phyloP scores from a whole-genome alignment of 306 rosid genomes.

The Myrica gale region DNA sequence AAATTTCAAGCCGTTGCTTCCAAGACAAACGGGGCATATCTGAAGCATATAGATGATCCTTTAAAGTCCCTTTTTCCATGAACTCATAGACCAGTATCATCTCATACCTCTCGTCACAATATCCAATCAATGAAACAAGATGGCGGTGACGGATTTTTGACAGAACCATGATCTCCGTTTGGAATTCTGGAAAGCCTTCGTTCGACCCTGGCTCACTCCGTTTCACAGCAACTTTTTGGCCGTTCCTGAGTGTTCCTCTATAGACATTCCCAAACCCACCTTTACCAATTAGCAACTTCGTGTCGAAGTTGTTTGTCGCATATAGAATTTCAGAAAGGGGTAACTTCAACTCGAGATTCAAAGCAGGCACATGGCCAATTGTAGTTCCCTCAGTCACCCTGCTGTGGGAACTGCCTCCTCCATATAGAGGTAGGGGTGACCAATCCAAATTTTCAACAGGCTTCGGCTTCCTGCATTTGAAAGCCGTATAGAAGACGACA shows the following conservation, averaged over 20 bases:
- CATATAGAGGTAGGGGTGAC: constrained; percentile 33
- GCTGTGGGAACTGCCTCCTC: constrained; percentile 46
- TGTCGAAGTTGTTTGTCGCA: constrained; percentile 42
- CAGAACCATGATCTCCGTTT: constrained; percentile 48
- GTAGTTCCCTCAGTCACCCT: constrained; percentile 23
- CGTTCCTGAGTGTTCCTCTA: constrained; percentile 32
- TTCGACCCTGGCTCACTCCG: constrained; percentile 49
- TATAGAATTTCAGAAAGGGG: constrained; percentile 36
- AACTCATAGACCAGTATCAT: constrained; percentile 58
- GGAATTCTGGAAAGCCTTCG: constrained; percentile 52
- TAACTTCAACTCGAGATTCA: constrained; percentile 43
- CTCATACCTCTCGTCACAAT: constrained; percentile 51
- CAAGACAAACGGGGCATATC: constrained; percentile 39
- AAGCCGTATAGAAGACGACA: constrained; percentile 11
- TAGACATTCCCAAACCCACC: constrained; percentile 63
- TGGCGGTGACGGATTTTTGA: constrained; percentile 48
- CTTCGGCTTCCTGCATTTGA: constrained; percentile 30
- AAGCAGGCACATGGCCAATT: constrained; percentile 21
- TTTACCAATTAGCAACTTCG: constrained; percentile 34
- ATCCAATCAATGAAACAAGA: constrained; percentile 58
- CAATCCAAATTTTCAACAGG: constrained; percentile 29
- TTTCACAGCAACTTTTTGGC: constrained; percentile 48
- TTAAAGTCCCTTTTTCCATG: constrained; percentile 53
- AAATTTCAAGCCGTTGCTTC: constrained; percentile 59
- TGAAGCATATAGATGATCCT: constrained; percentile 47